These are phyloP conservation scores for Cladosporium cucumerinum DNA, from an alignment of 2,329 filamentous ascomycete species.

Conservation along the genomic window DNA sequence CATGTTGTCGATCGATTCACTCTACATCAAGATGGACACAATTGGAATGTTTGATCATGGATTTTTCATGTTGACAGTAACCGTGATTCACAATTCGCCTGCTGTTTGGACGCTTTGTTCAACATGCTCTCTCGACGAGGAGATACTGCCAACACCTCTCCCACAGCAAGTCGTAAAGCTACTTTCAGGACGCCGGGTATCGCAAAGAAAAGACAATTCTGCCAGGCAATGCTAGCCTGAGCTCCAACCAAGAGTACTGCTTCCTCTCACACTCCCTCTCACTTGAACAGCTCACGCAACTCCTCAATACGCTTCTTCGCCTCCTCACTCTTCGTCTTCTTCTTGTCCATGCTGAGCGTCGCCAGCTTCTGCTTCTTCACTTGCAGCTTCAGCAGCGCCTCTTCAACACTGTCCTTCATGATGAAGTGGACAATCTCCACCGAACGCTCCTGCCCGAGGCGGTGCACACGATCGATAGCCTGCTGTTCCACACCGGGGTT, in stretches of 20 bases:
- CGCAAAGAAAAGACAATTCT: not conserved
- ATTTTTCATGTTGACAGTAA: not conserved
- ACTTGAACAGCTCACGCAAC: constrained; percentile 56
- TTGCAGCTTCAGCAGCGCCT: constrained; percentile 86
- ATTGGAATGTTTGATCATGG: not conserved
- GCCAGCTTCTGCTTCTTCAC: constrained; percentile 90
- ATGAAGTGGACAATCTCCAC: constrained; percentile 87
- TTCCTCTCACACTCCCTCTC: not conserved
- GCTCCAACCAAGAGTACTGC: not conserved
- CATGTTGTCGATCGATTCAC: not conserved
- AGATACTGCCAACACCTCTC: not conserved
- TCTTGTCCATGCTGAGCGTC: constrained; percentile 70
- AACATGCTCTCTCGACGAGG: not conserved
- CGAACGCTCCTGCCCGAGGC: constrained; percentile 82
- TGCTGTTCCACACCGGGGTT: constrained; percentile 95
- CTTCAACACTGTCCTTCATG: constrained; percentile 87
- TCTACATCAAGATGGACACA: not conserved
- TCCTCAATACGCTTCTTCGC: constrained; percentile 64
- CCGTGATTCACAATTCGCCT: not conserved
- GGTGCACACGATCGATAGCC: constrained; percentile 88
- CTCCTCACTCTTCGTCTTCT: constrained; percentile 59
- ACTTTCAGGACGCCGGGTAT: not conserved
- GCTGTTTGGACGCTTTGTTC: not conserved
- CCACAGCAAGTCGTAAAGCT: not conserved
- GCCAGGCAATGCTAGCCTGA: not conserved